These are phyloP conservation scores for Osmozyma mogii DNA, from an alignment of 805 yeast genomes.

Conservation along the genomic window DNA sequence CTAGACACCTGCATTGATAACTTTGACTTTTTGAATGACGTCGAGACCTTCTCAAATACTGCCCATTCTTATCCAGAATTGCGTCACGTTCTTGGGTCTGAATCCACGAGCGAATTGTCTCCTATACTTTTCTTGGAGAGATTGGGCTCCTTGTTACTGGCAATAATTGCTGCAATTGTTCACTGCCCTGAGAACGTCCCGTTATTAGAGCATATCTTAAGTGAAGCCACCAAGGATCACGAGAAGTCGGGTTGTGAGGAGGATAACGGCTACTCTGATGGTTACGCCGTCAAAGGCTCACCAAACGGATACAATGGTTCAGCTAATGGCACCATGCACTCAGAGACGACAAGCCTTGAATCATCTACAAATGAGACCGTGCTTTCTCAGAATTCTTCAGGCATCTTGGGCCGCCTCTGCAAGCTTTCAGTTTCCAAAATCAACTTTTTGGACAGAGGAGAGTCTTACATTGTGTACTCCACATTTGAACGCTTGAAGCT, in stretches of 20 bases:
- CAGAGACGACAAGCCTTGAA: no score
- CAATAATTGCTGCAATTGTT: conserved; percentile 24
- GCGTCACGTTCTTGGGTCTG: conserved; percentile 15
- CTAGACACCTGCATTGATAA: conserved; percentile 32
- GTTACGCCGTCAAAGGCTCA: conserved; percentile 17
- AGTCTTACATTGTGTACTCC: conserved; percentile 46
- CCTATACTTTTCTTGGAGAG: conserved; percentile 28
- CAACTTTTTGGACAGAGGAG: conserved; percentile 48
- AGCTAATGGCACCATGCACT: no score
- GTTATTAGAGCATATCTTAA: conserved; percentile 23
- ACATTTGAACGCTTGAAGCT: conserved; percentile 39
- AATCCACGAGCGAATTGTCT: conserved; percentile 22
- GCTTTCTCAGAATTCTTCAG: no score
- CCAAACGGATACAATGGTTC: conserved; percentile 1
- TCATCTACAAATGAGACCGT: no score
- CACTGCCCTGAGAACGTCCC: conserved; percentile 15
- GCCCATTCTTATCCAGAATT: conserved; percentile 9
- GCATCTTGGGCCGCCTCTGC: no score
- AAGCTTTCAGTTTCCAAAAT: conserved; percentile 19
- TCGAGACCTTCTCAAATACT: conserved; percentile 23
- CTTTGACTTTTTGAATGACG: conserved; percentile 28
- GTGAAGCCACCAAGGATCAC: conserved; percentile 15
- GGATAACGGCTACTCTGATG: conserved; percentile 11
- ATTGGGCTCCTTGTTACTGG: conserved; percentile 28
- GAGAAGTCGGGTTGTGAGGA: conserved; percentile 10